These are phyloP conservation scores for Ceratocystis lukuohia DNA, from an alignment of 2,329 filamentous ascomycete species.

Conservation along the genomic window DNA sequence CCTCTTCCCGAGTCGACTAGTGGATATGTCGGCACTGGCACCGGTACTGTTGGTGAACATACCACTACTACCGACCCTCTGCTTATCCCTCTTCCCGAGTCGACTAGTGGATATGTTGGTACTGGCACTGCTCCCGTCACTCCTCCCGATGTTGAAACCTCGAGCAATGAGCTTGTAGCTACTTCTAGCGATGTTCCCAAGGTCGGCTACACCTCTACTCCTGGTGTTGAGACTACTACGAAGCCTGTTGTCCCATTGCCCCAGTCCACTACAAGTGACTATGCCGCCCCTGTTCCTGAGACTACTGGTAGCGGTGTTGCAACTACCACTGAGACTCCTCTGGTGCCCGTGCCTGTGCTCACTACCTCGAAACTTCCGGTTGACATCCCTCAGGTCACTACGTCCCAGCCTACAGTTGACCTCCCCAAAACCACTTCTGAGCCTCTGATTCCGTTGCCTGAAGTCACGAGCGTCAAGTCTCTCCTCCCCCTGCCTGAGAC, in stretches of 20 bases:
- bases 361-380: neutral
- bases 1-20: no score
- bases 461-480: neutral
- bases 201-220: neutral
- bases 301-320: neutral
- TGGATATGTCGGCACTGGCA: neutral
- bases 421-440: neutral
- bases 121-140: neutral
- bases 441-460: neutral
- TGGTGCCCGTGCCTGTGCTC: neutral
- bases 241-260: neutral
- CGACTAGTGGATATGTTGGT: neutral
- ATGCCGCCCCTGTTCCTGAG: neutral
- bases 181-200: neutral
- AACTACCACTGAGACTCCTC: neutral
- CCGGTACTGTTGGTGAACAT: no score
- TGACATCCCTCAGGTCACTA: neutral
- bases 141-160: no score
- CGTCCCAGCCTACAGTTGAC: neutral
- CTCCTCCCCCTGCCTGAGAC: neutral
- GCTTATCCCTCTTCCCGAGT: no score
- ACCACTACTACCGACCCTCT: no score
- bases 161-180: neutral
- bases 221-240: neutral
- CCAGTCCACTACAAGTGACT: neutral